Evolutionary conservation across 192 early-diverging fungal species (phyloP).

Genomic region (Coemansia sp.): DNA sequence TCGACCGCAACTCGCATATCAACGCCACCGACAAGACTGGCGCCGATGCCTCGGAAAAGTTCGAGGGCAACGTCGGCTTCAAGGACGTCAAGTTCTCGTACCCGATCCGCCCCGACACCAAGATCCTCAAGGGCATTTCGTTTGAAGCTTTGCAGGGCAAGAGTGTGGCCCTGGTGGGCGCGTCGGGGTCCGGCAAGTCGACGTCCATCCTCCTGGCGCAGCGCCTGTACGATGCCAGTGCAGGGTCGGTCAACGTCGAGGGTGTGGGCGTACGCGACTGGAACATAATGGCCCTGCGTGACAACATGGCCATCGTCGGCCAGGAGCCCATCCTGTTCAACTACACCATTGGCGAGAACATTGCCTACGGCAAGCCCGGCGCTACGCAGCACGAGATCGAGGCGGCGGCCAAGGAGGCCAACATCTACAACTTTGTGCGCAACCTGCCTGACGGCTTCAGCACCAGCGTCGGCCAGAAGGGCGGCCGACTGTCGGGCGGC

Average conservation of each 20-base stretch:
- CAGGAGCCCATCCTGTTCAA: slow-evolving; percentile 92
- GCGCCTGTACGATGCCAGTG: slow-evolving; percentile 73
- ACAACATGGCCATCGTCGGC: slow-evolving; percentile 75
- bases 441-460: slow-evolving; percentile 79
- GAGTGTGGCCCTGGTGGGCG: slow-evolving; percentile 82
- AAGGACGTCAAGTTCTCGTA: slow-evolving; percentile 58
- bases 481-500: slow-evolving; percentile 76
- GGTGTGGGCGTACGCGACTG: slow-evolving; percentile 57
- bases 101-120: slow-evolving; percentile 61
- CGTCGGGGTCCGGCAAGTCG: slow-evolving; percentile 81
- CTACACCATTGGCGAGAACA: slow-evolving; percentile 83
- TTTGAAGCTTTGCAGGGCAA: slow-evolving; percentile 55
- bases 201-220: slow-evolving; percentile 63
- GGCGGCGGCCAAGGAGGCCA: slow-evolving; percentile 52
- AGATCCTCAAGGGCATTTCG: slow-evolving; percentile 63
- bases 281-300: slow-evolving; percentile 66
- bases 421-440: slow-evolving; percentile 78
- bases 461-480: slow-evolving; percentile 79
- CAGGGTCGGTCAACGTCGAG: slow-evolving; percentile 62
- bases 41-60: slow-evolving; percentile 62
- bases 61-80: slow-evolving; percentile 48
- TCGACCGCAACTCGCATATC: too few relatives aligned
- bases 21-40: too few relatives aligned
- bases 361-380: slow-evolving; percentile 66
- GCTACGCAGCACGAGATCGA: slow-evolving; percentile 59